Base-by-base conservation (phyloP, 1,139 yeast species). In the Komagataea norvegica region DNA sequence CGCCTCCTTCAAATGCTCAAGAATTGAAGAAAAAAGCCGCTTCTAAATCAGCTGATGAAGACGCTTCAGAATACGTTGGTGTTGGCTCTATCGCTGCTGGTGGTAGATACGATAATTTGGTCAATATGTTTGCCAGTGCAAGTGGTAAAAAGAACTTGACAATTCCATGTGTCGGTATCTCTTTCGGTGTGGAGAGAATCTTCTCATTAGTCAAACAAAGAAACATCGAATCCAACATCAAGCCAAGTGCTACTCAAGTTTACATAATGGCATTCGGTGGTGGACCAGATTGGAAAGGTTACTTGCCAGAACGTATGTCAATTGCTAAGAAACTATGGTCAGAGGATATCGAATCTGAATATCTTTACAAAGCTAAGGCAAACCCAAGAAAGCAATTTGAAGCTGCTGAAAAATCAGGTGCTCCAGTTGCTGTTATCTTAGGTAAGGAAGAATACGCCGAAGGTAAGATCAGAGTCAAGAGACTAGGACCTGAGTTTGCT, bases 61-160 rank as follows among this genome's bases (percentile, higher is more conserved):
- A 91, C 64, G 95, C 95, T 38, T 84, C 95, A 36, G 97, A 87
- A 48, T 87, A 84, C 54, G 97, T 91, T 35, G 98, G 98, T 53
- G 96, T 91, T 36, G 98, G 98, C 21, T 89, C 97, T 8, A 87
- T 91, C 53, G 95, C 96, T 40, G 98, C 96, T 31, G 98, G 98
- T 65, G 98, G 98, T 49, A 85, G 98, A 63, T 91, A 91, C 63
- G 98, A 91, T 61, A 82, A 84, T 53, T 74, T 91, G 46, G 97
- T 91, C 24, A 96, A 96, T 49, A 91, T 91, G 97, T 91, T 91
- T 62, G 81, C 96, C 45, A 72, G 73, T 43, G 72, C 79, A 9
- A 80, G 78, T 56, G 91, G 91, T 49, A 87, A 88, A 65, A 78
- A 79, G 60, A 70, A 74, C 33, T 71, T 70, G 19, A 82, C 91